phyloP scores from a whole-genome alignment of 768 basidiomycete species.

The Trametes maxima region DNA sequence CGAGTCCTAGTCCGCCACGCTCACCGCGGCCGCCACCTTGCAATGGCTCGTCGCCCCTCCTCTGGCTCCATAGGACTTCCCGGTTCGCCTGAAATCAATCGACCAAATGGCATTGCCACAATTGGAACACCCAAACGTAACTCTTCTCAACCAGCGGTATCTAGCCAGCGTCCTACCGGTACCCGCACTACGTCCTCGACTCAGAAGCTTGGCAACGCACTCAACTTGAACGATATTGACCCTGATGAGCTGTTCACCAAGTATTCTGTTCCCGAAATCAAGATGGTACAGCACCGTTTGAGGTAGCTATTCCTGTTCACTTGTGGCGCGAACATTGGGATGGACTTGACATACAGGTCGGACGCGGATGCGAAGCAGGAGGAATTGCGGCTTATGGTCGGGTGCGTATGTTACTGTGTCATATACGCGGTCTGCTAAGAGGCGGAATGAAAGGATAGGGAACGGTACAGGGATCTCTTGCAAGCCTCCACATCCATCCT shows the following conservation, averaged over 20 bases:
- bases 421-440: conserved; percentile 35
- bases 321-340: neutral
- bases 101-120: conserved; percentile 25
- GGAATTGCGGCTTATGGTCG: conserved; percentile 87
- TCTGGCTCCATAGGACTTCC: conserved; percentile 34
- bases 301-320: conserved; percentile 39
- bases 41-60: conserved; percentile 46
- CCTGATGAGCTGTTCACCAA: conserved; percentile 78
- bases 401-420: no score
- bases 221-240: conserved; percentile 39
- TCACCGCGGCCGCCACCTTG: neutral
- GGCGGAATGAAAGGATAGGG: conserved; percentile 66
- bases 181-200: conserved; percentile 23
- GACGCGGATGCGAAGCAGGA: conserved; percentile 89
- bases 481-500: conserved; percentile 88
- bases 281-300: conserved; percentile 63
- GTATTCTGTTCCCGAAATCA: conserved; percentile 73
- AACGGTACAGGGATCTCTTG: conserved; percentile 86
- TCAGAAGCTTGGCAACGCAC: conserved; percentile 15
- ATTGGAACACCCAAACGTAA: conserved; percentile 21
- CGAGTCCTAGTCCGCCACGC: neutral
- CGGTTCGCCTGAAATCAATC: conserved; percentile 25
- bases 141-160: neutral
- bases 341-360: conserved; percentile 42
- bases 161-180: conserved; percentile 5